Evolutionary conservation across 257 asterid genomes (phyloP).

Genomic region (Ilex aquifolium): DNA sequence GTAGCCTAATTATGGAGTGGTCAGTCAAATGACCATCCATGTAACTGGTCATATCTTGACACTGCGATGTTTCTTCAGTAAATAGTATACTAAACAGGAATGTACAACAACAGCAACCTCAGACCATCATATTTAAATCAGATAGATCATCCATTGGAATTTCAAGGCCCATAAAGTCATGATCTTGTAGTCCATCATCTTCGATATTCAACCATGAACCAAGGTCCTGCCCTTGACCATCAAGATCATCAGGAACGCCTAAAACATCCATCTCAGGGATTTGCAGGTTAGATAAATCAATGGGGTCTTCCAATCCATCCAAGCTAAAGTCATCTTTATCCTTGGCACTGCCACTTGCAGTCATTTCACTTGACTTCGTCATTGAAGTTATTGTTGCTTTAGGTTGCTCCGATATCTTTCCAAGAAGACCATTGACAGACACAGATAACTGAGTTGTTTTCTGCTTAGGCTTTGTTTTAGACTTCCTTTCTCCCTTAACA

Average conservation of each 20-base stretch:
- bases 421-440: conserved; percentile 60
- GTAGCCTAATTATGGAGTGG: conserved; percentile 27
- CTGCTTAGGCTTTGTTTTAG: conserved; percentile 76
- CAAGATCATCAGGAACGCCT: conserved; percentile 58
- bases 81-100: conserved; percentile 38
- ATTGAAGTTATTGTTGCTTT: conserved; percentile 46
- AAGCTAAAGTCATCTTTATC: conserved; percentile 33
- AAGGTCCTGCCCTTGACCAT: conserved; percentile 80
- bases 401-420: conserved; percentile 57
- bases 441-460: conserved; percentile 68
- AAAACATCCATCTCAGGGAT: conserved; percentile 82
- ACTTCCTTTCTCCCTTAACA: conserved; percentile 77
- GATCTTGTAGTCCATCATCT: conserved; percentile 68
- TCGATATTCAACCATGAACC: conserved; percentile 87
- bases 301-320: conserved; percentile 81
- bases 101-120: conserved; percentile 51
- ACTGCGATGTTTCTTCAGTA: conserved; percentile 19
- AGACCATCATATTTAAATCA: conserved; percentile 77
- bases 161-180: conserved; percentile 71
- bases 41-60: conserved; percentile 35
- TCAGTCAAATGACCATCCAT: conserved; percentile 36
- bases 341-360: conserved; percentile 32
- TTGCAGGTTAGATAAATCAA: conserved; percentile 76
- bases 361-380: conserved; percentile 42
- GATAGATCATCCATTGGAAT: conserved; percentile 89